Base-by-base conservation (phyloP, 2,329 filamentous ascomycete genomes). In the Grosmannia clavigera region DNA sequence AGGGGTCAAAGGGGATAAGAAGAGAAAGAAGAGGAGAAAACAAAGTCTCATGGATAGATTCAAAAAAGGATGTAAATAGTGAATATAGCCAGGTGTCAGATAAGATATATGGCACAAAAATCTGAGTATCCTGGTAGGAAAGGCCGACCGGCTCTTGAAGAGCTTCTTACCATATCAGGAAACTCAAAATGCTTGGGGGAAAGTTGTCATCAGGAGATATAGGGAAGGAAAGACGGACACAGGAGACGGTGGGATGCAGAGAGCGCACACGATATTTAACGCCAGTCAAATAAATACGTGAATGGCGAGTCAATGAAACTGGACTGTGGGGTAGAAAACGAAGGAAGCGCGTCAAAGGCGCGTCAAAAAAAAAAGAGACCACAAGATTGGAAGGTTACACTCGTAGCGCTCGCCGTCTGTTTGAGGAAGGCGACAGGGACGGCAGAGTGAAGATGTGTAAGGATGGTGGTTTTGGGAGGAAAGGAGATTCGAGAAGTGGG, bases 81-180 rank as follows among this genome's bases (percentile, higher is more conserved):
- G 22, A 43, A 54, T 58, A 56, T 56, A 31, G 33, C 22, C 25
- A 38, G n/a, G 46, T 51, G n/a, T 9, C 43, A 35, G 50, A 38
- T 19, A 22, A 22, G 43, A 43, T 43, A 57, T 31, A 46, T 58
- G 29, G 25, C 31, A 40, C 16, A 56, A 61, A 52, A 58, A 40
- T n/a, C 31, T 55, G 29, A 22, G 14, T 25, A 52, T 43, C 46
- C 43, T 54, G 29, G 38, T 35, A 55, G 61, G 62, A 61, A 64
- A 58, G 61, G 22, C n/a, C 62, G 57, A 63, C 53, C 51, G 54
- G 22, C 33, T 50, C 38, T 53, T 31, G 22, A 16, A 14, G 14
- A 12, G 19, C n/a, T 35, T 48, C 55, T 40, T 63, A 46, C 61
- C 55, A 12, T n/a, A 59, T 56, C 29, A 12, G 46, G 55, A 60